Conservation (phyloP, 176 grass and related monocot species). For the Rhipidocladum racemiflorum region DNA sequence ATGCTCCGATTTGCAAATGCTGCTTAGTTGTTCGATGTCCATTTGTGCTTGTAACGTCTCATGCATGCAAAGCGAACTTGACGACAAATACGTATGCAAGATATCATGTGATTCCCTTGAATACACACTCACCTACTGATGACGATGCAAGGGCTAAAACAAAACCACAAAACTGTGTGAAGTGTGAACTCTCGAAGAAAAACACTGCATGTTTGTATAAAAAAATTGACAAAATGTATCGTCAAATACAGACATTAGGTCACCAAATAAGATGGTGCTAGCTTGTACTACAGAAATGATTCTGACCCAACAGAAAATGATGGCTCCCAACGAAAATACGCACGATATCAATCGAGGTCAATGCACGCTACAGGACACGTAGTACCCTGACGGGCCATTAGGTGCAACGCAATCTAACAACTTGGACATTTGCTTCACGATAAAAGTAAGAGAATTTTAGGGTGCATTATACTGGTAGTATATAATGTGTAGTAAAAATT, state of each 20-base stretch:
- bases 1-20: neutral
- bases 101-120: neutral
- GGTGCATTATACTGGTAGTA: too few relatives aligned
- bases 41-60: neutral
- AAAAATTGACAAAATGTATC: neutral
- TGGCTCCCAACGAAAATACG: neutral
- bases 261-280: neutral
- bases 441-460: too few relatives aligned
- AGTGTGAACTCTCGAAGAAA: neutral
- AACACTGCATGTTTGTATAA: neutral
- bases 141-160: neutral
- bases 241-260: neutral
- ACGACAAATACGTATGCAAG: neutral
- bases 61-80: neutral
- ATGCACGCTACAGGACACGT: conserved; percentile 26
- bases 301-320: neutral
- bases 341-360: conserved; percentile 5
- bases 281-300: too few relatives aligned
- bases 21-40: neutral
- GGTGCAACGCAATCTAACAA: conserved; percentile 45
- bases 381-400: neutral
- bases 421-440: conserved; percentile 30
- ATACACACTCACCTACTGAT: neutral
- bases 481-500: too few relatives aligned
- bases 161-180: neutral